Percentiles rank a stretch among this genome's conserved stretches.
phyloP scores from a whole-genome alignment of 2,329 filamentous ascomycete species.

The Penicillium sp. region DNA sequence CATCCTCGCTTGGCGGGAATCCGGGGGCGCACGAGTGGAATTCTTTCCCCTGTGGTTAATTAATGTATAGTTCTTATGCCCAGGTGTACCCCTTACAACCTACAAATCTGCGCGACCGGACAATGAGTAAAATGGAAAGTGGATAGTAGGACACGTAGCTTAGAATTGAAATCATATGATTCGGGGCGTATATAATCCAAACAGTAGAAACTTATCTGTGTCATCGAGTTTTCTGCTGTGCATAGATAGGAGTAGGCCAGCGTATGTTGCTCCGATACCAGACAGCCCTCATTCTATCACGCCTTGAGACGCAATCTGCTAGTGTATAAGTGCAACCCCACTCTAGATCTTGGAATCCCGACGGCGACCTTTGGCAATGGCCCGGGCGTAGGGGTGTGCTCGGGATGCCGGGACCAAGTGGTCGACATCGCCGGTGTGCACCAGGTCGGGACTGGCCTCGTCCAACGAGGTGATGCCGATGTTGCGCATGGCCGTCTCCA shows the following conservation, averaged over 20 bases:
- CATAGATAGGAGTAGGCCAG: not conserved
- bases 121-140: not conserved
- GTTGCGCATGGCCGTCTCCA: slow-evolving; percentile 53
- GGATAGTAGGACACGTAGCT: not conserved
- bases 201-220: not conserved
- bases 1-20: slow-evolving; percentile 10
- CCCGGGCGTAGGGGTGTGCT: slow-evolving; percentile 47
- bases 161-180: not conserved
- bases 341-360: slow-evolving; percentile 31
- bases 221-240: not conserved
- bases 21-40: not conserved
- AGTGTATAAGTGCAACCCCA: not conserved
- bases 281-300: not conserved
- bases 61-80: too few relatives aligned
- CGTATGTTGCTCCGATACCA: not conserved
- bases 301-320: not conserved
- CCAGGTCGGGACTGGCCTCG: slow-evolving; percentile 46
- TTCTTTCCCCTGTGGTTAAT: slow-evolving; percentile 1
- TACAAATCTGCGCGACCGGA: not conserved
- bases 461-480: slow-evolving; percentile 49
- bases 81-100: too few relatives aligned
- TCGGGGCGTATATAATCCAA: not conserved
- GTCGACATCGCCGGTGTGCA: slow-evolving; percentile 54
- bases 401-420: slow-evolving; percentile 47
- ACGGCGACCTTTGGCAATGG: slow-evolving; percentile 33